These are phyloP conservation scores for Eurotiales sp. DNA, from an alignment of 2,329 filamentous ascomycete species.

Conservation along the genomic window DNA sequence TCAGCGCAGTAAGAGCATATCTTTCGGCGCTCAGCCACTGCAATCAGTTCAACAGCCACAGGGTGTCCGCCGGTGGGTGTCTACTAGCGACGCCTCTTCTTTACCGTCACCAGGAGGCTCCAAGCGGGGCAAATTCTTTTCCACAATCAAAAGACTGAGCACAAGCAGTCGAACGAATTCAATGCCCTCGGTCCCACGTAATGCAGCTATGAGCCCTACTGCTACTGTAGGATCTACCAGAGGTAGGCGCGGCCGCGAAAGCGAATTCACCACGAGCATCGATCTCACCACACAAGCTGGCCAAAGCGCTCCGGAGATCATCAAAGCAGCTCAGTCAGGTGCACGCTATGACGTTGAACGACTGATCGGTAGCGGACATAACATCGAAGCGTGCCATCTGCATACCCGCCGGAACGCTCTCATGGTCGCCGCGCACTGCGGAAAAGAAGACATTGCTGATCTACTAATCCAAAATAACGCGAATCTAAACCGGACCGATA, in stretches of 20 bases:
- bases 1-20: constrained; percentile 21
- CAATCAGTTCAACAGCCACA: constrained; percentile 8
- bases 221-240: constrained; percentile 16
- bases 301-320: constrained; percentile 28
- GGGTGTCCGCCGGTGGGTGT: constrained; percentile 20
- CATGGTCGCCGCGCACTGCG: constrained; percentile 38
- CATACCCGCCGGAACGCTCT: constrained; percentile 34
- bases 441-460: constrained; percentile 32
- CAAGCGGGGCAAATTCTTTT: constrained; percentile 20
- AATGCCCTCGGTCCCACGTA: constrained; percentile 12
- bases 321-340: constrained; percentile 35
- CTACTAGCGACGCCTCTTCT: constrained; percentile 12
- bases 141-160: constrained; percentile 18
- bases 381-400: constrained; percentile 29
- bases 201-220: constrained; percentile 13
- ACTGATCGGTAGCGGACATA: constrained; percentile 28
- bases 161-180: constrained; percentile 16
- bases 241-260: constrained; percentile 21
- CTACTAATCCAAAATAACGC: constrained; percentile 31
- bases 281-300: constrained; percentile 29
- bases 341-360: constrained; percentile 30
- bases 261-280: constrained; percentile 32
- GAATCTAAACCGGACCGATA: constrained; percentile 27
- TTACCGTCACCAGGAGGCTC: constrained; percentile 16
- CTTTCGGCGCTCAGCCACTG: constrained; percentile 13